These are phyloP conservation scores for Gentiana macrophylla DNA, from an alignment of 257 asterid species.

Conservation along the genomic window DNA sequence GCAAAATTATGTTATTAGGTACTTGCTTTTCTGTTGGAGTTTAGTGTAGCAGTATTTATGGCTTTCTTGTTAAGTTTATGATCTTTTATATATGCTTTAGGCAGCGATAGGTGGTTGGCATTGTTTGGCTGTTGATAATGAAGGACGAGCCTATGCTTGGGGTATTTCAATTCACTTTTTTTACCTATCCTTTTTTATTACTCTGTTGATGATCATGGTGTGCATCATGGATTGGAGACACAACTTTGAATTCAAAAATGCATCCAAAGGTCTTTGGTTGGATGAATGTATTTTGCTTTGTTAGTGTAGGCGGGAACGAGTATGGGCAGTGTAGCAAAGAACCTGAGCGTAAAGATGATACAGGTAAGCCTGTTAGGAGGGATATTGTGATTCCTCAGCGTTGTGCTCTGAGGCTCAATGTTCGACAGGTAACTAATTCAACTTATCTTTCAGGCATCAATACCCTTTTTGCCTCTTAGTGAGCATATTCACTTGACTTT, in stretches of 20 bases:
- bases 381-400: conserved; percentile 89
- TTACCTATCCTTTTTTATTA: neutral
- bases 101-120: conserved; percentile 99
- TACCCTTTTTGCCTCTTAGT: neutral
- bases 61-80: neutral
- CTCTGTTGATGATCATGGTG: no score
- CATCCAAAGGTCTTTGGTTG: no score
- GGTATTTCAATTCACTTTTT: conserved; percentile 34
- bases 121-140: conserved; percentile 97
- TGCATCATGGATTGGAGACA: neutral
- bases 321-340: conserved; percentile 99
- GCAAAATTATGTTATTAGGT: neutral
- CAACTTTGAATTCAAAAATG: no score
- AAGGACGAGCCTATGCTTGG: conserved; percentile 98
- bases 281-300: neutral
- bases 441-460: neutral
- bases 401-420: conserved; percentile 82
- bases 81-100: conserved; percentile 25
- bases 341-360: conserved; percentile 89
- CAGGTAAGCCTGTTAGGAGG: conserved; percentile 78
- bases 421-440: conserved; percentile 62
- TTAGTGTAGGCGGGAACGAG: conserved; percentile 85
- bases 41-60: neutral
- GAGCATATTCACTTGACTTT: no score
- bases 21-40: neutral